Percentiles rank a stretch among this genome's conserved stretches.
These are phyloP conservation scores for Mycena maculata DNA, from an alignment of 768 basidiomycete genomes.

Conservation along the genomic window DNA sequence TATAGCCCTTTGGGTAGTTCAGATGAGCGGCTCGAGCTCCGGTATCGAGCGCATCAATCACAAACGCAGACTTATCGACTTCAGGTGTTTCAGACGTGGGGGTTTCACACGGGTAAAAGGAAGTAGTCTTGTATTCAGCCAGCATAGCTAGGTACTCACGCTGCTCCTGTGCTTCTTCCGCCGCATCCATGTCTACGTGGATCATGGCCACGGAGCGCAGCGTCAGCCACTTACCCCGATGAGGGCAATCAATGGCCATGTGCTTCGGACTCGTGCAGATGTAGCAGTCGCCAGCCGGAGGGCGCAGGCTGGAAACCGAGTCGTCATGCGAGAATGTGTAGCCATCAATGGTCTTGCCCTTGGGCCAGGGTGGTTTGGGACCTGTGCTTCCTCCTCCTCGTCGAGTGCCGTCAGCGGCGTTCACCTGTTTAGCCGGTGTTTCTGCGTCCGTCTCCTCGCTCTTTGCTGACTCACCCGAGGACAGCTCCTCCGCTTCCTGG, in stretches of 20 bases:
- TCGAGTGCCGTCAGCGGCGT: neutral
- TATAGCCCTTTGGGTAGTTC: neutral
- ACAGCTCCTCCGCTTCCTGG: neutral
- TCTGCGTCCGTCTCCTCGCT: too few species aligned
- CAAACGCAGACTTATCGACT: neutral
- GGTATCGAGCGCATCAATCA: neutral
- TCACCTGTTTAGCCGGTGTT: too few species aligned
- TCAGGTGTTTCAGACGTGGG: too few species aligned
- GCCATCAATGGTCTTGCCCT: neutral
- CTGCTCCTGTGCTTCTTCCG: too few species aligned
- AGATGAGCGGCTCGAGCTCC: neutral
- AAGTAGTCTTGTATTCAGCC: too few species aligned
- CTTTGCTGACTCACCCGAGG: too few species aligned
- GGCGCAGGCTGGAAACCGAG: neutral
- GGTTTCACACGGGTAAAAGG: too few species aligned
- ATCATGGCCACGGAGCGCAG: too few species aligned
- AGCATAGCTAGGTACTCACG: too few species aligned
- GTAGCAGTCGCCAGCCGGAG: slow-evolving; percentile 13
- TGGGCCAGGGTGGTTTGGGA: neutral
- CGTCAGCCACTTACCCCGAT: too few species aligned
- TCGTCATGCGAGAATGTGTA: slow-evolving; percentile 9
- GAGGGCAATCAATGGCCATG: too few species aligned
- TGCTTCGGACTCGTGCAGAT: slow-evolving; percentile 20
- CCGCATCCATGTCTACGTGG: too few species aligned
- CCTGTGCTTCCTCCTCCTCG: neutral